Evolutionary conservation across 345 rosid species (phyloP).

Genomic region (Populus tremula): DNA sequence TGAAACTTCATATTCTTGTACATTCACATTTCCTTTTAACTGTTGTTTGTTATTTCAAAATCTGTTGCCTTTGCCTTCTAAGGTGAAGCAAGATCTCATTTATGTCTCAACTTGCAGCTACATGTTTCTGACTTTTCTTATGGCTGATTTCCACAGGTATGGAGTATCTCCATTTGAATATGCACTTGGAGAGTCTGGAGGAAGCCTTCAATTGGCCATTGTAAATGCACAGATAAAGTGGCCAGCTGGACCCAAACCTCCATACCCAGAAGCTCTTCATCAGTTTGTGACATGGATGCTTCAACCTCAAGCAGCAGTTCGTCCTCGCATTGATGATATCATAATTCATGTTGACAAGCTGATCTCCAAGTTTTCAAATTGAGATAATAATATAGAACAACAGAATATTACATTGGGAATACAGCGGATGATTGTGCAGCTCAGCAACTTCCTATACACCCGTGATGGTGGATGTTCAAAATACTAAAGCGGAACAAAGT

Average conservation of each 20-base stretch:
- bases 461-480: neutral
- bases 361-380: conserved; percentile 53
- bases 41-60: neutral
- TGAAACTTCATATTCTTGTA: neutral
- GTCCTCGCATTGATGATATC: conserved; percentile 81
- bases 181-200: conserved; percentile 95
- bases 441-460: neutral
- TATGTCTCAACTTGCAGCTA: neutral
- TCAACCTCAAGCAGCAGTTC: conserved; percentile 83
- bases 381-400: neutral
- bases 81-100: neutral
- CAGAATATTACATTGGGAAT: neutral
- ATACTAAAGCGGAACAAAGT: neutral
- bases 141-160: conserved; percentile 47
- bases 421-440: neutral
- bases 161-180: conserved; percentile 95
- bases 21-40: neutral
- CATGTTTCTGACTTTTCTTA: neutral
- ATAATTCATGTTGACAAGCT: conserved; percentile 92
- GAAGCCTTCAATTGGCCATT: conserved; percentile 89
- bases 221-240: conserved; percentile 94
- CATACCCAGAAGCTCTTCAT: conserved; percentile 90
- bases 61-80: neutral
- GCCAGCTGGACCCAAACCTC: conserved; percentile 86
- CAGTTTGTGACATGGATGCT: conserved; percentile 98